These are phyloP conservation scores for Stephanocyclus meneghinianus DNA, from an alignment of 352 stramenopile genomes.

Conservation along the genomic window DNA sequence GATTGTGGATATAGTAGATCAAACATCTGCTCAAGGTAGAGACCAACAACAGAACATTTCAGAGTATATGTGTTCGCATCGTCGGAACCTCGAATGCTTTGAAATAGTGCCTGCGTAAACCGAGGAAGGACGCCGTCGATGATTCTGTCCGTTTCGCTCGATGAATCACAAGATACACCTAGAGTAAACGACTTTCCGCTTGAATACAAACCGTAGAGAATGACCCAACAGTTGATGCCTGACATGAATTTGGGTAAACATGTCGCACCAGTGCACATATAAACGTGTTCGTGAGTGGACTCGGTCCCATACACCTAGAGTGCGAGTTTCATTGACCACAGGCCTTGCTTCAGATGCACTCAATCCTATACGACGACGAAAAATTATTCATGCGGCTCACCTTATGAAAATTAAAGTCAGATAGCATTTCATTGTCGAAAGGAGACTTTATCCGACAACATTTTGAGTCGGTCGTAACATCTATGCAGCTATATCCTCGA, in stretches of 20 bases:
- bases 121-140: constrained; percentile 11
- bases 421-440: constrained; percentile 1
- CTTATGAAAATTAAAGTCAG: constrained; percentile 17
- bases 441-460: constrained; percentile 13
- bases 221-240: constrained; percentile 11
- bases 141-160: background rate
- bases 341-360: background rate
- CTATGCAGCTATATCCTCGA: constrained; percentile 10
- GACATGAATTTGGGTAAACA: constrained; percentile 17
- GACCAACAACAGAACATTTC: constrained; percentile 15
- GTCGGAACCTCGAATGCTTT: background rate
- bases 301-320: constrained; percentile 14
- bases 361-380: background rate
- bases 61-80: constrained; percentile 12
- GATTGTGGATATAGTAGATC: constrained; percentile 15
- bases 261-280: constrained; percentile 6
- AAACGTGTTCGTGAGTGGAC: constrained; percentile 1
- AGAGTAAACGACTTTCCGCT: constrained; percentile 25
- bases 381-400: background rate
- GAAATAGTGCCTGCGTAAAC: constrained; percentile 4
- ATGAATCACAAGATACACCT: background rate
- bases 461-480: constrained; percentile 9
- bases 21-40: constrained; percentile 24
- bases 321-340: background rate
- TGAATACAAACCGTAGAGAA: constrained; percentile 10